Evolutionary conservation across 192 early-diverging fungal genomes (phyloP), one percentile per base, ranked within the genome.

Genomic region (Coemansia sp.): DNA sequence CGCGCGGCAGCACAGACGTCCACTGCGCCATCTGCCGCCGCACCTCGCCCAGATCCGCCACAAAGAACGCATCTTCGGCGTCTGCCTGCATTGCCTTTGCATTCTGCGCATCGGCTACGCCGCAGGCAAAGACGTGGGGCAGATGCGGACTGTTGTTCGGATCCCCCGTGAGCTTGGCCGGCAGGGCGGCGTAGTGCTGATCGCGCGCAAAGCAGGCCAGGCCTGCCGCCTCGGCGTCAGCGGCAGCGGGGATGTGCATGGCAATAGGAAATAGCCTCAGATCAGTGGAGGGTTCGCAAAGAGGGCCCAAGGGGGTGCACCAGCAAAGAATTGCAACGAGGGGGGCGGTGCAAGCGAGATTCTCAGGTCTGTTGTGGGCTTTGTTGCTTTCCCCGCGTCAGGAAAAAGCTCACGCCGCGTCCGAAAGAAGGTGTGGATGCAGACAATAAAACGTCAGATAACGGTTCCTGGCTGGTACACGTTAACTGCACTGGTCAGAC

Each of bases 11-110:
- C 49, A 87, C 83, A 47, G 73, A 57, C 61, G 84, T 81, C 93
- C 93, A 99, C 72, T 90, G 90, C 57, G 73, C 60, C 68, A 91
- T 87, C 85, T 99, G 97, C 59, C 92, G 87, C 19, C 83, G 83
- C 23, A 99, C 86, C 80, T 93, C 90, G 54, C 94, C 96, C 65
- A 99, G 72, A 82, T 99, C 95, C 46, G 87, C 91, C 42, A 98
- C 93, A 82, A 89, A 96, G 77, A 99, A 99, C 25, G 97, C 89
- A 68, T 97, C 94, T 67, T 94, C 89, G 20, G 82, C 84, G 60
- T 87, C 85, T 40, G 82, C 52, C 63, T 90, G 87, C 20, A 46
- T 36, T 9, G 59, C 58, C 26, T 59, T 52, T 10, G 75, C 66
- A 38, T 31, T 64, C 53, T 75, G 60, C 47, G 76, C 66, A 20